Base-by-base conservation (phyloP, 306 rosid genomes). In the Glycine soja region DNA sequence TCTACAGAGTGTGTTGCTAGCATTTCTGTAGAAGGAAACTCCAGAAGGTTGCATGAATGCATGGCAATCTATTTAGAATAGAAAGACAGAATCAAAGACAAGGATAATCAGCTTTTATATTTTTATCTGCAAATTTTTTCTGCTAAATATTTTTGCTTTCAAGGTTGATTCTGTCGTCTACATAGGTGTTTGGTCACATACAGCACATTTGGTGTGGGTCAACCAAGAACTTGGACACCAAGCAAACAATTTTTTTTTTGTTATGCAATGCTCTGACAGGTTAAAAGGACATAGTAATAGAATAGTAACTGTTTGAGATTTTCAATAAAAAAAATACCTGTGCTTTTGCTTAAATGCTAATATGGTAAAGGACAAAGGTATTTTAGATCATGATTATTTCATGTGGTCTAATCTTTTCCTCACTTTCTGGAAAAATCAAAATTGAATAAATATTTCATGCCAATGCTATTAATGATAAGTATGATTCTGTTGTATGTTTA, bases 401-500 rank as follows among this genome's bases (percentile, higher is more conserved):
- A 19, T 11, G 18, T 48, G 19, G 24, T 32, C 48, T 75, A 2
- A 32, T 50, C 4, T 10, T 47, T 47, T 36, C 77, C 15, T 74
- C 42, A 24, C 65, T 45, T 48, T 81, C 32, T 16, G 36, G 40
- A 67, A 74, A 62, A 32, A n/a, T 24, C 30, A 4, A 45, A 47
- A 7, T 15, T 66, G 52, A 16, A 53, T 15, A 32, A 68, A 10
- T 61, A 65, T 73, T 78, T 71, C 80, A 65, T 65, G 30, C 62
- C 67, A 63, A 71, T 71, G 12, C 51, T 80, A 70, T 46, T 11
- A 24, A 70, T 75, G 34, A 80, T 80, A 59, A 24, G 1, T 24
- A 24, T 24, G 2, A 81, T 72, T 75, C n/a, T 69, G 71, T 65
- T 69, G 62, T 77, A n/a, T 24, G 65, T 71, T 57, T 67, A 62